Evolutionary conservation across 805 yeast species (phyloP).

Genomic region (Hanseniaspora valbyensis): DNA sequence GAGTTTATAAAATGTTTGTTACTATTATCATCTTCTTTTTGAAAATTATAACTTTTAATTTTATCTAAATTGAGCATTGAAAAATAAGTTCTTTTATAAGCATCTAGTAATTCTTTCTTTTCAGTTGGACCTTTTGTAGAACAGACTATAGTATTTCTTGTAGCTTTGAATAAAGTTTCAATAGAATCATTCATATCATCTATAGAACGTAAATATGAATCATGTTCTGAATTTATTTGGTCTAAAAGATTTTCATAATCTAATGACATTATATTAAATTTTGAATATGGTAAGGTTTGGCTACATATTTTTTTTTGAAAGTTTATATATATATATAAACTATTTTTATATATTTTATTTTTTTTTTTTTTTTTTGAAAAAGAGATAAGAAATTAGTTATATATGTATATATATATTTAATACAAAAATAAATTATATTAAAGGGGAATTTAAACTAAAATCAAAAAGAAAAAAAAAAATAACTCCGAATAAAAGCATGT

Average conservation of each 20-base stretch:
- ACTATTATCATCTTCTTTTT: not conserved
- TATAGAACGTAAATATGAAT: not conserved
- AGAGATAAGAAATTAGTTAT: no score
- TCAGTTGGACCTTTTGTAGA: not conserved
- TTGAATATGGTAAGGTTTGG: not conserved
- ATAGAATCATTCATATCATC: not conserved
- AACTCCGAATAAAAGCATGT: not conserved
- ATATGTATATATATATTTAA: no score
- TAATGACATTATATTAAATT: no score
- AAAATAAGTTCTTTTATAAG: not conserved
- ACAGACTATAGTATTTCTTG: conserved; percentile 15
- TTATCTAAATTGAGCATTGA: not conserved
- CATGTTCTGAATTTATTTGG: not conserved
- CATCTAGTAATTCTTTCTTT: not conserved
- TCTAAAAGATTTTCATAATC: not conserved
- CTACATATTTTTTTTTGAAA: not conserved
- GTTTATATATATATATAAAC: not conserved
- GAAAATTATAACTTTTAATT: not conserved
- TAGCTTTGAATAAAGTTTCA: not conserved
- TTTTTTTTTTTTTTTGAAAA: not conserved
- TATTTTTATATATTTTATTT: no score
- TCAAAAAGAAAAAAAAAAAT: not conserved
- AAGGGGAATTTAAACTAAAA: no score
- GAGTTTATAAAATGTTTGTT: not conserved
- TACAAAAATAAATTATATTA: no score